Base-by-base conservation (phyloP, 345 rosid species). In the Durio zibethinus region DNA sequence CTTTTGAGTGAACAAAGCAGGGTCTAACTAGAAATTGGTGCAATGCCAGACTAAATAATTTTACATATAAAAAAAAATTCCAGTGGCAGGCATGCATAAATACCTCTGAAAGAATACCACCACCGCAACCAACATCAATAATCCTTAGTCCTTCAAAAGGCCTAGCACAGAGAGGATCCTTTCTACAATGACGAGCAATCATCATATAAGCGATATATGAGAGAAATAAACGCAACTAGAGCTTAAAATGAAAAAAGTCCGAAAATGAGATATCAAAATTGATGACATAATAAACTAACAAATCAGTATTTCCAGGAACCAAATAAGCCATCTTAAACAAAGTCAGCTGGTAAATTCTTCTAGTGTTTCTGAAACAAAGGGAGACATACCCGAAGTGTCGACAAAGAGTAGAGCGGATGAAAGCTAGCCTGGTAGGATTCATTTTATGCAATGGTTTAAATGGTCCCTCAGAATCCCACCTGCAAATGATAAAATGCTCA, bases 31-130 rank as follows among this genome's bases (percentile, higher is more conserved):
- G 0, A 59, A 25, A 12, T 27, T 3, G 35, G 64, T 4, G 20
- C 64, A 27, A 11, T 59, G 64, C 35, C 8, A 38, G 18, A n/a
- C 45, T n/a, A 21, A 40, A n/a, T 40, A 11, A 10, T 11, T 43
- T n/a, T 10, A 0, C 4, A 40, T 4, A 66, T 36, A 10, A 1
- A 20, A 23, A 38, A 11, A 27, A 38, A 9, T 54, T 21, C 27
- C 33, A 42, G 2, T 21, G 50, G 14, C 40, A 52, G 25, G 60
- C 57, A 10, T 27, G 42, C 27, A 12, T 62, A 29, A 9, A 60
- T 84, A 93, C 99, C 97, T 96, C 99, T 3, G 97, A 91, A 68
- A 96, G 97, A 73, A 96, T 87, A 74, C 98, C 99, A 9, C 99
- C 99, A 7, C 98, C 98, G 61, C 98, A 96, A 56, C 98, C 99